phyloP scores from a whole-genome alignment of 306 rosid genomes.

The Prunus salicina region DNA sequence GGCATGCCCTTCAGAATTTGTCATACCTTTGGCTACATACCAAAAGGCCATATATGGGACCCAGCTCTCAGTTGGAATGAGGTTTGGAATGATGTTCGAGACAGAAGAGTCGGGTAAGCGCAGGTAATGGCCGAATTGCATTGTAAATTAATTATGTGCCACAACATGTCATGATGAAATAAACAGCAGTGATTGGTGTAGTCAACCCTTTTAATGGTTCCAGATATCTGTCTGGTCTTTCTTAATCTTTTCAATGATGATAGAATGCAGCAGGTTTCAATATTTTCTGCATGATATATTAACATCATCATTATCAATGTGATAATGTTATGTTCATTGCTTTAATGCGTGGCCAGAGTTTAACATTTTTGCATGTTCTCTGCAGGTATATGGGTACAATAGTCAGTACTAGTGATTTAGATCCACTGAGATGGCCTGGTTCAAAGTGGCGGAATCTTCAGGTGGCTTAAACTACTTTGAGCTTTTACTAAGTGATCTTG shows the following conservation, averaged over 20 bases:
- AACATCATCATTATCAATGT: not conserved
- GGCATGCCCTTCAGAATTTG: constrained; percentile 98
- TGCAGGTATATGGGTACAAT: constrained; percentile 94
- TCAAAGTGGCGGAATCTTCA: constrained; percentile 98
- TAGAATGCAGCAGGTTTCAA: not conserved
- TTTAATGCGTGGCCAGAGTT: not conserved
- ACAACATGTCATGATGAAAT: constrained; percentile 9
- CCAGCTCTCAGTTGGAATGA: constrained; percentile 90
- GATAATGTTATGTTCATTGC: not conserved
- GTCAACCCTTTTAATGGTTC: not conserved
- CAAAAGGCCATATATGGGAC: constrained; percentile 80
- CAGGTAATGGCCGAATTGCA: constrained; percentile 45
- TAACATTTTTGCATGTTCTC: constrained; percentile 18
- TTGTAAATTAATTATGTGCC: not conserved
- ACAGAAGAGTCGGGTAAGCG: constrained; percentile 97
- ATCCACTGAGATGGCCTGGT: constrained; percentile 96
- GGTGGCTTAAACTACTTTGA: constrained; percentile 35
- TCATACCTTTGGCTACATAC: constrained; percentile 73
- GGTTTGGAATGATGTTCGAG: constrained; percentile 99
- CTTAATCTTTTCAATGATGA: not conserved
- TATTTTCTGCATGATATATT: not conserved
- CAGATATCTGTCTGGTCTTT: not conserved
- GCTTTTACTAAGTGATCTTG: not conserved
- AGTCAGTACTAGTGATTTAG: constrained; percentile 72
- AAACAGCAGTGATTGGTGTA: not conserved